Percentiles rank a stretch among this genome's conserved stretches.
Conservation (phyloP, 148 eudicot species). For the Chenopodium quinoa region DNA sequence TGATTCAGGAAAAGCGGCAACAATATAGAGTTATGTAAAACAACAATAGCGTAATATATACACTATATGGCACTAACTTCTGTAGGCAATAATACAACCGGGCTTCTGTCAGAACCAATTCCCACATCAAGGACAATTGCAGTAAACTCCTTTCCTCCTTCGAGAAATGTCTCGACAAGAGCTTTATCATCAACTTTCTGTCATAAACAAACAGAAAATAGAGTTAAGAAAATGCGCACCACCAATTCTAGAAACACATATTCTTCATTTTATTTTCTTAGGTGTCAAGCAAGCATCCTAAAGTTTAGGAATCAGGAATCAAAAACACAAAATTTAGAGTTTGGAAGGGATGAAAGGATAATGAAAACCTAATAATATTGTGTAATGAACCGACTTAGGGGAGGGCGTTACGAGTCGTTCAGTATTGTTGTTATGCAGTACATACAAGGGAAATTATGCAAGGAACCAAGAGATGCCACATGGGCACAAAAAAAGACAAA, state of each 20-base stretch:
- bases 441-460: too few relatives aligned
- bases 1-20: neutral
- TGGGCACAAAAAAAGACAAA: too few relatives aligned
- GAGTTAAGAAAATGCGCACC: neutral
- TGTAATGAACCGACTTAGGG: too few relatives aligned
- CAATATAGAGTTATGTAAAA: neutral
- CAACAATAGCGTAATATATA: neutral
- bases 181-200: conserved; percentile 86
- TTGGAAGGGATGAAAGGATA: neutral
- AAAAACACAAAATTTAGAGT: neutral
- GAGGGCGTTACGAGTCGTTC: too few relatives aligned
- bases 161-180: conserved; percentile 75
- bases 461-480: too few relatives aligned
- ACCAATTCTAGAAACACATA: neutral
- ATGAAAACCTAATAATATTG: neutral
- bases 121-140: conserved; percentile 87
- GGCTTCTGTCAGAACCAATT: conserved; percentile 50
- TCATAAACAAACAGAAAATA: conserved; percentile 14
- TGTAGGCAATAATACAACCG: conserved; percentile 74
- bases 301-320: neutral
- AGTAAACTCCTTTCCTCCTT: conserved; percentile 88
- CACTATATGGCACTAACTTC: conserved; percentile 38
- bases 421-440: too few relatives aligned
- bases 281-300: neutral
- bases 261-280: neutral